phyloP scores from a whole-genome alignment of 305 asterid species.

The Striga hermonthica region DNA sequence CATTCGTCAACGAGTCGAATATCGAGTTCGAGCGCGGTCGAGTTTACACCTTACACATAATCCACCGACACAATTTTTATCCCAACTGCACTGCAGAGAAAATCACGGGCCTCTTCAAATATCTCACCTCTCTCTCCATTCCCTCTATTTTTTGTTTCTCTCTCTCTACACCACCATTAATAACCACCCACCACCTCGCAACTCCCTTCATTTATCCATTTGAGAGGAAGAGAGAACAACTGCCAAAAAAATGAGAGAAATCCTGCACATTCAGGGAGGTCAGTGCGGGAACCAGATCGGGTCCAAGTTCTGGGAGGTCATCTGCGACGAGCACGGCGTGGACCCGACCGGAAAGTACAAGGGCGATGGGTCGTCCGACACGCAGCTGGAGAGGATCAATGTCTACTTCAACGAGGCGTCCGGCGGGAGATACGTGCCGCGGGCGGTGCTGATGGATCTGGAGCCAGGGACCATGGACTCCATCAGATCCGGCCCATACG shows the following conservation, averaged over 20 bases:
- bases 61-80: constrained; percentile 20
- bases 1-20: constrained; percentile 5
- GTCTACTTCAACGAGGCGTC: constrained; percentile 82
- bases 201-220: too few relatives aligned
- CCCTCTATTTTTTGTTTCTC: constrained; percentile 12
- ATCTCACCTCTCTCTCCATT: constrained; percentile 38
- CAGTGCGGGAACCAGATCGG: constrained; percentile 89
- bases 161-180: neutral
- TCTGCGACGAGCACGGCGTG: constrained; percentile 78
- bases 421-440: constrained; percentile 82
- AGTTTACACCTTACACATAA: neutral
- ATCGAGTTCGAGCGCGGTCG: too few relatives aligned
- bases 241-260: constrained; percentile 53
- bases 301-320: constrained; percentile 89
- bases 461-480: constrained; percentile 92
- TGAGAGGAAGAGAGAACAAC: too few relatives aligned
- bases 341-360: constrained; percentile 65
- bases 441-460: constrained; percentile 91
- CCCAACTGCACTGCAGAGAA: constrained; percentile 40
- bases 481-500: constrained; percentile 80
- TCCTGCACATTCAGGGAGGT: constrained; percentile 80
- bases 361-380: constrained; percentile 47
- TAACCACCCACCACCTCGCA: constrained; percentile 25
- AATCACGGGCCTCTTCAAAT: constrained; percentile 43
- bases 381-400: constrained; percentile 66